A percentile compares a stretch with the other conserved stretches of the same genome.
These are phyloP conservation scores for Malbranchea zuffiana DNA, from an alignment of 2,329 filamentous ascomycete species.

Conservation along the genomic window DNA sequence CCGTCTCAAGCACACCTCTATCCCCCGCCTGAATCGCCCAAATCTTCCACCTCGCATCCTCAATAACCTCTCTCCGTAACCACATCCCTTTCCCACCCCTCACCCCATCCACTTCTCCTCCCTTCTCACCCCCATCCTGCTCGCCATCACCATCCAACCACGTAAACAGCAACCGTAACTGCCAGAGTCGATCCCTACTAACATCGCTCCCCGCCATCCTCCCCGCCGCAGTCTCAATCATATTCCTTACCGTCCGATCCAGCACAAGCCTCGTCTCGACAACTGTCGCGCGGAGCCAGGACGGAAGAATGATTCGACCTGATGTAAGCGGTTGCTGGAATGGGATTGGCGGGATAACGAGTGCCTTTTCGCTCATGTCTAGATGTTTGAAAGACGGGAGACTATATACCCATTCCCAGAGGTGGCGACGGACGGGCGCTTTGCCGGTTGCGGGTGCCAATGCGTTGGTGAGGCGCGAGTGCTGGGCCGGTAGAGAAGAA, in stretches of 20 bases:
- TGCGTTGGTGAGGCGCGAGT: conserved; percentile 15
- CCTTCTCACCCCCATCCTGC: conserved; percentile 17
- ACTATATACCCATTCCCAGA: conserved; percentile 66
- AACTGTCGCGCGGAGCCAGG: conserved; percentile 46
- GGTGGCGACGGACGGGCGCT: conserved; percentile 24
- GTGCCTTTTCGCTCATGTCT: conserved; percentile 55
- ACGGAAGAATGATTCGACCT: conserved; percentile 36
- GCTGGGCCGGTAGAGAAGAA: conserved; percentile 12
- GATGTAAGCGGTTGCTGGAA: conserved; percentile 22
- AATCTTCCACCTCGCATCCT: conserved; percentile 33
- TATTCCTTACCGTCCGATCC: conserved; percentile 35
- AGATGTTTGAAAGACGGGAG: conserved; percentile 44
- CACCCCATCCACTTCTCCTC: conserved; percentile 29
- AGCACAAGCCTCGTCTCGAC: conserved; percentile 66
- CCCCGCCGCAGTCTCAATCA: conserved; percentile 24
- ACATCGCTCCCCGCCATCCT: conserved; percentile 31
- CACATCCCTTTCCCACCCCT: conserved; percentile 27
- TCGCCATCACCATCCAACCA: conserved; percentile 45
- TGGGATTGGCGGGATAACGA: conserved; percentile 44
- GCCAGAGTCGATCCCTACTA: conserved; percentile 49
- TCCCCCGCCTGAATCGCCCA: conserved; percentile 30
- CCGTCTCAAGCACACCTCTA: conserved; percentile 1
- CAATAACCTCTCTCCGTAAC: conserved; percentile 31
- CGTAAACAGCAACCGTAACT: conserved; percentile 52
- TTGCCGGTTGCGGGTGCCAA: conserved; percentile 19